Evolutionary conservation across 2,329 filamentous ascomycete genomes (phyloP), one percentile per base, ranked within the genome.

Genomic region (Aschersonia sp.): DNA sequence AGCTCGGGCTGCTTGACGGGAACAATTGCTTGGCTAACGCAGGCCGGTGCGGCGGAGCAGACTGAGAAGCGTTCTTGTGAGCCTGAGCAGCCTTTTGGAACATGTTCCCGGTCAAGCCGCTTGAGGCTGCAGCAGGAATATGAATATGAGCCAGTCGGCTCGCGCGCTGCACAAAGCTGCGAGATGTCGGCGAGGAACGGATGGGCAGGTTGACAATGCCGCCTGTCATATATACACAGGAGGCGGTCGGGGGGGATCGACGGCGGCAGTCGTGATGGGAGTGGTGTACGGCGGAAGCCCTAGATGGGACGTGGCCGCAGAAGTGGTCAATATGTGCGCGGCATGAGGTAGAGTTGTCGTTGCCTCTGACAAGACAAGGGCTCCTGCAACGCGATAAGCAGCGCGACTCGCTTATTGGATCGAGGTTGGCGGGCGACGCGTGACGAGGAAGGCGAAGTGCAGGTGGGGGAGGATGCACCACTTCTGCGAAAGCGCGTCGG

Each of bases 1-100:
- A 58, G 42, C 59, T 62, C 10, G 74, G 72, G 53, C 71, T 79
- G 60, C 73, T 79, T 1, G 77, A 78, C 4, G 75, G 70, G 52
- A 80, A 76, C 12, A 75, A 63, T 49, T 74, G 68, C 58, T 79
- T 77, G 5, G 67, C 61, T 42, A 74, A 58, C 44, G 59, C 53
- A 7, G 57, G 53, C 45, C 62, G 62, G 8, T 63, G 56, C 51
- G 59, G 55, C n/a, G 40, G 40, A n/a, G 40, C n/a, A 41, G 35
- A 8, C 48, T 61, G 63, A 50, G 67, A 65, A 61, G 48, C 43
- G 14, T 46, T 47, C 32, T 50, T 48, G 44, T 46, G 47, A 29
- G 35, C 39, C 42, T 49, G 47, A n/a, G 40, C 44, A 12, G 51
- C 53, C 35, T 52, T 50, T 42, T 47, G 47, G 22, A 53, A 49